phyloP scores from a whole-genome alignment of 2,329 filamentous ascomycete genomes.

The Trichoderma semiorbis region DNA sequence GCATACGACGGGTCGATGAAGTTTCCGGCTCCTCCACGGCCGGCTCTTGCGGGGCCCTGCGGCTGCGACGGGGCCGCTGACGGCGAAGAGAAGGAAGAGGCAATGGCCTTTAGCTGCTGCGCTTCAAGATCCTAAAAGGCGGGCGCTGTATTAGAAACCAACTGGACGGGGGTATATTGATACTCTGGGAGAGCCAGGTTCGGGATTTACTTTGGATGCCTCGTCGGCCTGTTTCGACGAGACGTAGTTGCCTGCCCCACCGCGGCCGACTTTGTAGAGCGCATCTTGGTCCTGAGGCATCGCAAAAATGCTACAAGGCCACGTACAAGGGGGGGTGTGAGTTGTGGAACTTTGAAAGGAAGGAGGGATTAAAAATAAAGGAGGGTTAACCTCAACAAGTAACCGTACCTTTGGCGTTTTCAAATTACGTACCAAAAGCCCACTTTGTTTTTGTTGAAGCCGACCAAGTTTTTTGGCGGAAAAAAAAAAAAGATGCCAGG shows the following conservation, averaged over 20 bases:
- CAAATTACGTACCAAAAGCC: not conserved
- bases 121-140: constrained; percentile 38
- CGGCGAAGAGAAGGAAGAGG: constrained; percentile 27
- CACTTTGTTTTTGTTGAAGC: not conserved
- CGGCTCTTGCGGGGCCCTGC: constrained; percentile 41
- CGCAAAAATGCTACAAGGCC: not conserved
- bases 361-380: not conserved
- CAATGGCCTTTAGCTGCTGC: constrained; percentile 29
- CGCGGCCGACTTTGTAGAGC: constrained; percentile 54
- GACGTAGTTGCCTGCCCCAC: constrained; percentile 63
- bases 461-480: not conserved
- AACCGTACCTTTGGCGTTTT: not conserved
- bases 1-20: constrained; percentile 41
- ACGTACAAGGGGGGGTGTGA: not conserved
- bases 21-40: constrained; percentile 63
- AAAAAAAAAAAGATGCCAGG: not conserved
- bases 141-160: not conserved
- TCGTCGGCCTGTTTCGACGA: constrained; percentile 50
- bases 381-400: not conserved
- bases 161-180: too few relatives aligned
- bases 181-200: too few relatives aligned
- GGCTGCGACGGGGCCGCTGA: constrained; percentile 23
- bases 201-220: constrained; percentile 28
- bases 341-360: not conserved
- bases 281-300: constrained; percentile 36